Conservation (phyloP, 371 early-diverging fungal species). For the Conidiobolus incongruus region DNA sequence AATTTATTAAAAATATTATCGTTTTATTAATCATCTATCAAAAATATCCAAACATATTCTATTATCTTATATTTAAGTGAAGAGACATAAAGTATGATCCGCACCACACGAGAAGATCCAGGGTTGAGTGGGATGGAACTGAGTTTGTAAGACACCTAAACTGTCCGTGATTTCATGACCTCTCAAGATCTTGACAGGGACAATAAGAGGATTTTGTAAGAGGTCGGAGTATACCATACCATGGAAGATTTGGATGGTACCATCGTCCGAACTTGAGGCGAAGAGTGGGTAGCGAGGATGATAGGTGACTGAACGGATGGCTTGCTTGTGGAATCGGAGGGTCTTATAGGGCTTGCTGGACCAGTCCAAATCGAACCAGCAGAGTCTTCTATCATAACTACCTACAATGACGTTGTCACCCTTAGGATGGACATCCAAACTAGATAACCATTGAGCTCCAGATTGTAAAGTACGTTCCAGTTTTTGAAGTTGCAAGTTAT, state of each 20-base stretch:
- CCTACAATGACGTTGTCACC: slow-evolving; percentile 89
- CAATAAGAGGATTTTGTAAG: slow-evolving; percentile 86
- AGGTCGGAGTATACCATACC: slow-evolving; percentile 90
- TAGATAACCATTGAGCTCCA: slow-evolving; percentile 82
- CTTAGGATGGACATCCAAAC: slow-evolving; percentile 79
- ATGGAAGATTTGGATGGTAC: slow-evolving; percentile 83
- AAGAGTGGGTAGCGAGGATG: slow-evolving; percentile 83
- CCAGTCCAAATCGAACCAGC: slow-evolving; percentile 93
- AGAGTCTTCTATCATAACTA: slow-evolving; percentile 75
- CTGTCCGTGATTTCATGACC: slow-evolving; percentile 50
- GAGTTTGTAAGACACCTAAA: slow-evolving; percentile 47
- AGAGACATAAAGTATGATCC: slow-evolving; percentile 50
- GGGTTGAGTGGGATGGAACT: slow-evolving; percentile 92
- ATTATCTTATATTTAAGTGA: slow-evolving; percentile 22
- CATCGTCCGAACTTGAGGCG: slow-evolving; percentile 85
- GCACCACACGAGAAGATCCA: slow-evolving; percentile 79
- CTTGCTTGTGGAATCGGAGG: slow-evolving; percentile 65
- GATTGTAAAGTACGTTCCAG: slow-evolving; percentile 57
- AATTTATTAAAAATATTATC: too few species aligned
- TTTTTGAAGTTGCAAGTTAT: slow-evolving; percentile 73
- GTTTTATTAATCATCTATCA: too few species aligned
- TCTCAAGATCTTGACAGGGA: slow-evolving; percentile 84
- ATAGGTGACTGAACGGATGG: slow-evolving; percentile 70
- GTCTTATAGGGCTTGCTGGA: slow-evolving; percentile 79
- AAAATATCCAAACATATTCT: too few species aligned